Base-by-base conservation (phyloP, 2,329 filamentous ascomycete species). In the Colletotrichum lupini region DNA sequence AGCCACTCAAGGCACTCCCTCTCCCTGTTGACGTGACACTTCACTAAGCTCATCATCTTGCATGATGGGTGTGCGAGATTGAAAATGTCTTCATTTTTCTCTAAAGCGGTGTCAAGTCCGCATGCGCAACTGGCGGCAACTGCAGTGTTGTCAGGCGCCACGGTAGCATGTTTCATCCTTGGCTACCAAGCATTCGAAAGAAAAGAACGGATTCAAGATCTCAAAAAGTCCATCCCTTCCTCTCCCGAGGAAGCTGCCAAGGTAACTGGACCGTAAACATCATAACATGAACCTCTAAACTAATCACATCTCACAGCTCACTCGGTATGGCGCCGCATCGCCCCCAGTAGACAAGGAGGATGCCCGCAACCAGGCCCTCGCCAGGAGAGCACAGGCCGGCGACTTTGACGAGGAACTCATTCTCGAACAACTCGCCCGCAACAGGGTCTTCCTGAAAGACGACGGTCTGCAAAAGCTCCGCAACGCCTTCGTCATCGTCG, bases 351-450 rank as follows among this genome's bases (percentile, higher is more conserved):
- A 91, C 78, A 89, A 89, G 76, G 91, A 93, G 80, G 91, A 93
- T 79, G 83, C 86, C 26, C 87, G 90, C 32, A 91, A 90, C 78
- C 85, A 88, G 70, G 85, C 85, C 3, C 85, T 93, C 16, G 91
- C 91, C 1, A 85, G 85, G 42, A 87, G 90, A 22, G 91, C 91
- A 0, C 90, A 91, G 75, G 86, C 85, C 12, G 91, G 91, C 64
- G 89, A 92, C 79, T 92, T 91, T 77, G 90, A 92, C 78, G 89
- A 92, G 77, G 95, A 97, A 78, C 89, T 99, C 56, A 96, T 98
- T 70, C 89, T 97, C 59, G 97, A 99, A 84, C 97, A 99, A 82
- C 89, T 99, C 14, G 95, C 96, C 2, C 92, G 97, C 62, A 98
- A 98, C 81, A 91, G 94, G 67, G 95, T 97, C 35, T 99, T 99